Base-by-base conservation (phyloP, 176 grass and related monocot species). In the Oryza rufipogon region DNA sequence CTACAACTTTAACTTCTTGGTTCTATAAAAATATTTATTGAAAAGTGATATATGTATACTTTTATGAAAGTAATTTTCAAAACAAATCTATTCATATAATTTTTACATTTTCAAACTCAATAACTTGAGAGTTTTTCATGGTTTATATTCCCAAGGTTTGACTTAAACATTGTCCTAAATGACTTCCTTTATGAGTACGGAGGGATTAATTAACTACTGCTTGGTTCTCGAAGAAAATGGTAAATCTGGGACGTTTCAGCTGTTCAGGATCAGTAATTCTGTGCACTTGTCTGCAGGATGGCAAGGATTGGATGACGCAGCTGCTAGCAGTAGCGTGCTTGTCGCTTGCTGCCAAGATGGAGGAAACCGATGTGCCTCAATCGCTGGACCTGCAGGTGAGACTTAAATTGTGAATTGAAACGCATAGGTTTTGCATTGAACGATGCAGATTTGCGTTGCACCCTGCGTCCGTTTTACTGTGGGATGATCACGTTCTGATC, bases 271-370 rank as follows among this genome's bases (percentile, higher is more conserved):
- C 33, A 7, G 7, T 77, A 39, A 45, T 63, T 60, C 22, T 39
- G 60, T n/a, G 7, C 11, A 5, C 58, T 81, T 23, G 0, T 73
- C 86, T 89, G 45, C 87, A 99, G 97, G 90, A 99, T 77, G 97
- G 64, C 88, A 89, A 91, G 64, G 68, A 88, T 23, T 99, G 97
- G 93, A 96, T 86, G 86, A 92, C 88, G 11, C 97, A 96, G 88
- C 58, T 99, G 84, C 84, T 99, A 20, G 86, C 97, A 30, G 91
- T 96, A 83, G 97, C 93, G 49, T 99, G 93, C 87, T 4, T 99
- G 75, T 99, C 93, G n/a, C 88, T 99, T 15, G 97, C 97, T 12
- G 91, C 97, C 71, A 99, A 99, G 92, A 96, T 99, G 91, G 93
- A 99, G 75, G 94, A 99, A 76, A 96, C 89, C 28, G 68, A 82